These are phyloP conservation scores for Euphorbia peplus DNA, from an alignment of 345 rosid species.

Conservation along the genomic window DNA sequence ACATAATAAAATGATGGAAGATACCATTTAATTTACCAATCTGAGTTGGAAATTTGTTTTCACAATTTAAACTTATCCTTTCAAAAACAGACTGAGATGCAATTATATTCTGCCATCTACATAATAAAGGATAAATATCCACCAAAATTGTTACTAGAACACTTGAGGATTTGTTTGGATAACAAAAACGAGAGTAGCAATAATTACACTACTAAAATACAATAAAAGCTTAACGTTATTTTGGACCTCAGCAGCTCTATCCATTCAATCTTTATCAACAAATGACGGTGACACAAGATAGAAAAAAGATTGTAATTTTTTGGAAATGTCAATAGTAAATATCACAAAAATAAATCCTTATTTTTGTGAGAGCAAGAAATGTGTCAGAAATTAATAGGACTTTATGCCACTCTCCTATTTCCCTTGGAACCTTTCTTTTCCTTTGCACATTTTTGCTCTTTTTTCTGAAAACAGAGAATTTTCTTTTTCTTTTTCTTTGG, in stretches of 20 bases:
- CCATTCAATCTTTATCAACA: conserved; percentile 27
- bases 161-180: not conserved
- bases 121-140: not conserved
- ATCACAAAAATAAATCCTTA: conserved; percentile 8
- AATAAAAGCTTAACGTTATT: conserved; percentile 3
- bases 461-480: too few species aligned
- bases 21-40: too few species aligned
- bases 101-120: not conserved
- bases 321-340: not conserved
- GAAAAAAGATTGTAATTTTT: conserved; percentile 1
- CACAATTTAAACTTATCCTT: too few species aligned
- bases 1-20: too few species aligned
- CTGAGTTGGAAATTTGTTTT: too few species aligned
- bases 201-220: conserved; percentile 4
- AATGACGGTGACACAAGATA: conserved; percentile 20
- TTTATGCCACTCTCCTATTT: conserved; percentile 19
- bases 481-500: not conserved
- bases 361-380: conserved; percentile 3
- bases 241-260: conserved; percentile 37
- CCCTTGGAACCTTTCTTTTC: too few species aligned
- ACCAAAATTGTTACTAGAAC: not conserved
- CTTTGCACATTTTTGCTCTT: too few species aligned
- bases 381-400: conserved; percentile 7
- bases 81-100: too few species aligned
- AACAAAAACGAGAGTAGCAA: too few species aligned